Conservation (phyloP, 2,329 filamentous ascomycete species). For the Shiraia bambusicola region DNA sequence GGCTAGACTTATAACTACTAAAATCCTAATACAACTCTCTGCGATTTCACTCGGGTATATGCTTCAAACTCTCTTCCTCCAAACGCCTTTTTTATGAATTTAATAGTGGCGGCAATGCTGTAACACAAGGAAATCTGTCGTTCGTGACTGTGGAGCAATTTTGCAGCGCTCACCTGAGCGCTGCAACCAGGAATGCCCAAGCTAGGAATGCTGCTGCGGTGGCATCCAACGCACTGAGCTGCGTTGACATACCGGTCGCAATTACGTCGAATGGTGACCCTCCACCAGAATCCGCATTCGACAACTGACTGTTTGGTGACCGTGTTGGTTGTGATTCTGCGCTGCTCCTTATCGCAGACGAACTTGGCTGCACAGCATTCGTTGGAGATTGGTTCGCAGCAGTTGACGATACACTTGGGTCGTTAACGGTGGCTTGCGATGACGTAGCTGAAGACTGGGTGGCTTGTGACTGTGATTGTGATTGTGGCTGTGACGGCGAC, state of each 20-base stretch:
- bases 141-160: background rate
- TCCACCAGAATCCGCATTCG: slow-evolving; percentile 43
- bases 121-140: slow-evolving; percentile 7
- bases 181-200: slow-evolving; percentile 10
- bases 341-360: slow-evolving; percentile 1
- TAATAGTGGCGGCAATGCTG: slow-evolving; percentile 8
- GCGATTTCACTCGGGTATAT: slow-evolving; percentile 29
- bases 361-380: slow-evolving; percentile 1
- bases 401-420: slow-evolving; percentile 18
- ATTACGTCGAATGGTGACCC: slow-evolving; percentile 50
- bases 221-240: slow-evolving; percentile 3
- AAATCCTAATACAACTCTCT: background rate
- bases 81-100: slow-evolving; percentile 21
- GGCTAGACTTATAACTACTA: background rate
- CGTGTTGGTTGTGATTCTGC: slow-evolving; percentile 12
- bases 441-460: slow-evolving; percentile 9
- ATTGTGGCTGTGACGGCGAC: slow-evolving; percentile 9
- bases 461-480: slow-evolving; percentile 8
- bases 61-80: slow-evolving; percentile 18
- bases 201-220: slow-evolving; percentile 15
- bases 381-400: slow-evolving; percentile 12
- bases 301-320: slow-evolving; percentile 34
- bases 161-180: slow-evolving; percentile 9
- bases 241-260: slow-evolving; percentile 23
- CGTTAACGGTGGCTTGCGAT: slow-evolving; percentile 11